These are phyloP conservation scores for Suhomyces canberraensis DNA, from an alignment of 805 yeast species.

Conservation along the genomic window DNA sequence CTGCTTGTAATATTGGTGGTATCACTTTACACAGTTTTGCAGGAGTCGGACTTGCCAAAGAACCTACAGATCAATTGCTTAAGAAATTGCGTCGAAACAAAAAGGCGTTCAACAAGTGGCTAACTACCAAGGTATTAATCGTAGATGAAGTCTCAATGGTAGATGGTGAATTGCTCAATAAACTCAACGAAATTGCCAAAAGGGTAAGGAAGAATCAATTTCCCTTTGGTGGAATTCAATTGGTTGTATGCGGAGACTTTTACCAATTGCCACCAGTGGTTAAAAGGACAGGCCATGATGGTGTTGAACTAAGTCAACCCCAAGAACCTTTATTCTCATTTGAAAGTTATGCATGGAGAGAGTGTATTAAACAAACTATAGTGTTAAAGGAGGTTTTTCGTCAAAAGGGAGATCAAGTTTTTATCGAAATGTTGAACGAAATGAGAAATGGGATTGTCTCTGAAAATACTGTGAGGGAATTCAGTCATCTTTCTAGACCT, in stretches of 20 bases:
- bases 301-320: slow-evolving; percentile 16
- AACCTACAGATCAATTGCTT: slow-evolving; percentile 42
- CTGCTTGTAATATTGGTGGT: slow-evolving; percentile 81
- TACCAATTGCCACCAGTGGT: slow-evolving; percentile 78
- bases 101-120: slow-evolving; percentile 55
- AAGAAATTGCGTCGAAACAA: slow-evolving; percentile 53
- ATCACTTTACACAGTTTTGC: slow-evolving; percentile 72
- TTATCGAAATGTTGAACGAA: slow-evolving; percentile 72
- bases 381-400: slow-evolving; percentile 66
- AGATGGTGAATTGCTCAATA: slow-evolving; percentile 64
- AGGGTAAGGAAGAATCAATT: slow-evolving; percentile 38
- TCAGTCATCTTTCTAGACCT: slow-evolving; percentile 50
- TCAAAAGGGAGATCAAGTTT: slow-evolving; percentile 68
- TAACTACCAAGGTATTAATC: slow-evolving; percentile 52
- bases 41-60: slow-evolving; percentile 73
- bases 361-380: slow-evolving; percentile 53
- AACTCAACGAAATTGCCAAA: slow-evolving; percentile 59
- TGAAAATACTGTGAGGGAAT: slow-evolving; percentile 45
- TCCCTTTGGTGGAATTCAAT: slow-evolving; percentile 82
- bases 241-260: slow-evolving; percentile 77
- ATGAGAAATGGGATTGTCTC: slow-evolving; percentile 63
- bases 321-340: slow-evolving; percentile 53
- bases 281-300: slow-evolving; percentile 27
- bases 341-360: slow-evolving; percentile 61
- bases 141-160: slow-evolving; percentile 83